phyloP scores from a whole-genome alignment of 108 stramenopile species.

The Pseudonitzschia pungens region DNA sequence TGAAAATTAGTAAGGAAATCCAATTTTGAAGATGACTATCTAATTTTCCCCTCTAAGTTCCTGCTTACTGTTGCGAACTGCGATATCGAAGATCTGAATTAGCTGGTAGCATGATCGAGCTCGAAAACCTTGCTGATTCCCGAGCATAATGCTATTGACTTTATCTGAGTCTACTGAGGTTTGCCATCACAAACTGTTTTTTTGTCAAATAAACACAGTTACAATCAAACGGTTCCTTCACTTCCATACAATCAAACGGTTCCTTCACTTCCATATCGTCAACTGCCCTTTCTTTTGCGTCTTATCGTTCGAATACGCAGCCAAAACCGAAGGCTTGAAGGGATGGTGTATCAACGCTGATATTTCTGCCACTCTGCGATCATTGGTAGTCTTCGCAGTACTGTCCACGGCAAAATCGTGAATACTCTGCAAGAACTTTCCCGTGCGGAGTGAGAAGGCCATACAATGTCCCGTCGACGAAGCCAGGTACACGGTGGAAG shows the following conservation, averaged over 20 bases:
- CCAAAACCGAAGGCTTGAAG: conserved; percentile 55
- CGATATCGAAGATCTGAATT: too few species aligned
- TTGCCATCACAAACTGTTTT: neutral
- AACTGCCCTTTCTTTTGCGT: conserved; percentile 68
- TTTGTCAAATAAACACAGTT: conserved; percentile 20
- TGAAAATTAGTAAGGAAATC: neutral
- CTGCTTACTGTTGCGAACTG: too few species aligned
- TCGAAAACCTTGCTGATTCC: too few species aligned
- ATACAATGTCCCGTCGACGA: conserved; percentile 67
- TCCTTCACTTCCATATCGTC: conserved; percentile 69
- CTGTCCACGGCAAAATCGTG: conserved; percentile 58
- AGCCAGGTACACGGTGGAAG: conserved; percentile 64
- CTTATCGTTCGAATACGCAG: conserved; percentile 80
- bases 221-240: conserved; percentile 48
- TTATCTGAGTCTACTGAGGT: neutral
- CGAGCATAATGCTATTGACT: neutral
- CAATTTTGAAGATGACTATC: neutral
- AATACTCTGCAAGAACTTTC: conserved; percentile 54
- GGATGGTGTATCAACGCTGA: conserved; percentile 74
- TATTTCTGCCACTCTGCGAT: conserved; percentile 46
- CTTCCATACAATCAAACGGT: conserved; percentile 63
- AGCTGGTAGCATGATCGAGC: too few species aligned
- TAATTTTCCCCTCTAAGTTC: too few species aligned
- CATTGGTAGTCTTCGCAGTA: conserved; percentile 25
- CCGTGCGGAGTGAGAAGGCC: conserved; percentile 59